phyloP scores from a whole-genome alignment of 176 grass and related monocot genomes.

The Ensete glaucum region DNA sequence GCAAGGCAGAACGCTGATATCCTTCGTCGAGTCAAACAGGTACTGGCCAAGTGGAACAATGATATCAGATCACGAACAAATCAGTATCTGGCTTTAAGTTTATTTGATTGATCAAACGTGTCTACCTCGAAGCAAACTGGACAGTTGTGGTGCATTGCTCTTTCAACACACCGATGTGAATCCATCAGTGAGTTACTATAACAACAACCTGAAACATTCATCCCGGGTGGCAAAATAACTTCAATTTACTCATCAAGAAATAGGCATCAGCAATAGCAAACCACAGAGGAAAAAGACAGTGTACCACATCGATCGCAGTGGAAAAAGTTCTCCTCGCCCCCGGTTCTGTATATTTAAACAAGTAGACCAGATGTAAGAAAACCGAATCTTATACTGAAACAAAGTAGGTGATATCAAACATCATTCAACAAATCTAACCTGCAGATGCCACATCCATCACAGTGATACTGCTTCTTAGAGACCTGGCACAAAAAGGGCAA shows the following conservation, averaged over 20 bases:
- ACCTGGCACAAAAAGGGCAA: constrained; percentile 29
- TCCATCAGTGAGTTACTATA: constrained; percentile 56
- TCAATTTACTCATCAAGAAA: neutral
- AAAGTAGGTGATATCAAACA: neutral
- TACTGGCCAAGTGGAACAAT: constrained; percentile 26
- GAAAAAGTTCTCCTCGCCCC: constrained; percentile 59
- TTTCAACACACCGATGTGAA: constrained; percentile 58
- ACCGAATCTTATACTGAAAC: neutral
- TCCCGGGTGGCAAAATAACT: neutral
- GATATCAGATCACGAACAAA: neutral
- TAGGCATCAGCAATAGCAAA: neutral
- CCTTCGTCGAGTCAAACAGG: constrained; percentile 76
- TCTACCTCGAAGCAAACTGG: constrained; percentile 84
- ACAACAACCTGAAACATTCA: constrained; percentile 52
- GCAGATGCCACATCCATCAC: constrained; percentile 83
- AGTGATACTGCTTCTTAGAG: constrained; percentile 68
- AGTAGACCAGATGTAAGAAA: constrained; percentile 1
- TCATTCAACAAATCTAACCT: constrained; percentile 27
- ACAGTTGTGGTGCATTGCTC: constrained; percentile 91
- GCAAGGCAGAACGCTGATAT: constrained; percentile 58
- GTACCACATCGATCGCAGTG: constrained; percentile 68
- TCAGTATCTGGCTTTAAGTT: neutral
- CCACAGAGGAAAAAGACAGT: neutral
- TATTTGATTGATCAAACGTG: neutral
- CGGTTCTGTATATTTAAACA: constrained; percentile 31